phyloP scores from a whole-genome alignment of 441 rosid species.

The Metrosideros polymorpha region DNA sequence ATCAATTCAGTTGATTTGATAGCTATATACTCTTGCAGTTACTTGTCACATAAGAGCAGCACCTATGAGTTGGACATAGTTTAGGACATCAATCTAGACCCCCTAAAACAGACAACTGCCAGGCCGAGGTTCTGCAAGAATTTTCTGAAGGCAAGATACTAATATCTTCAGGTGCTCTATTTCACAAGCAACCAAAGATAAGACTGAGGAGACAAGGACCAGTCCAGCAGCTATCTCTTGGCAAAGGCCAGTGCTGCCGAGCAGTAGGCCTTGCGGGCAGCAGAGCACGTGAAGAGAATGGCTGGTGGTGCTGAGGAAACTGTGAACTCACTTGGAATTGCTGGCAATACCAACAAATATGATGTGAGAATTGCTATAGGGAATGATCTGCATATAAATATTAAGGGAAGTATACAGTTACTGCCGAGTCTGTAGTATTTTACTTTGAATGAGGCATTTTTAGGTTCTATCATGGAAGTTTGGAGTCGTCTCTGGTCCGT shows the following conservation, averaged over 20 bases:
- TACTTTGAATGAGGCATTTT: not conserved
- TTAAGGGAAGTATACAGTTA: not conserved
- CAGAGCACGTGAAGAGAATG: conserved; percentile 45
- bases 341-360: not conserved
- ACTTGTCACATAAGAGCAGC: not conserved
- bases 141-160: not conserved
- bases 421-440: not conserved
- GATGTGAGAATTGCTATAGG: not conserved
- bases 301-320: conserved; percentile 54
- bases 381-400: not conserved
- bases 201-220: not conserved
- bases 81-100: not conserved
- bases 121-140: not conserved
- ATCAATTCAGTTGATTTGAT: not conserved
- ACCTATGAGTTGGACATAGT: not conserved
- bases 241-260: not conserved
- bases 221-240: not conserved
- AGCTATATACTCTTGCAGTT: not conserved
- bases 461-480: not conserved
- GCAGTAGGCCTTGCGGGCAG: conserved; percentile 17
- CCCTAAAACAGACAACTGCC: not conserved
- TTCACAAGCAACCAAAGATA: not conserved
- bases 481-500: not conserved
- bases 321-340: conserved; percentile 52
- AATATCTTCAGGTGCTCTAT: not conserved